Base-by-base conservation (phyloP, 306 rosid species). In the Lathyrus oleraceus region DNA sequence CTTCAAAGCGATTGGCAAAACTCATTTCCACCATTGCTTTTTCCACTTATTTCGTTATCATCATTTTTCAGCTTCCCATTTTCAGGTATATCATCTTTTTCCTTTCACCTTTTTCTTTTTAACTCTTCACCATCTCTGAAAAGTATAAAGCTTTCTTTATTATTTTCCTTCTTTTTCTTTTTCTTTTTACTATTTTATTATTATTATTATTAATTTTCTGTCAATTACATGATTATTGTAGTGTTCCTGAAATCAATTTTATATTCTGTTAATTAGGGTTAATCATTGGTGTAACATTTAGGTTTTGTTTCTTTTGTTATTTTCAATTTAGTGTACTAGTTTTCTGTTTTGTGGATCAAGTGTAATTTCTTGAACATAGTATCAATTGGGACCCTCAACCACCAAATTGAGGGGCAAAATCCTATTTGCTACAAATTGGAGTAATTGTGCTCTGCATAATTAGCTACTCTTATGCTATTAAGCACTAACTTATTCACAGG, bases 51-150 rank as follows among this genome's bases (percentile, higher is more conserved):
- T 91, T 91, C 75, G 65, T 86, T 5, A 40, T 90, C 79, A 84
- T 93, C 82, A 68, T 93, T 74, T 77, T 85, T 67, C 98, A 93
- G 80, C 58, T 90, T 64, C 98, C 96, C 63, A 82, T 93, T 81
- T 93, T 90, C 93, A 90, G 98, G 98, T 90, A 79, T 10, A n/a
- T 63, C 62, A 25, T 10, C 43, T 7, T 59, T 44, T 19, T 20
- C 17, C 51, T 71, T 32, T 16, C 23, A 42, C 25, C 36, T 3
- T 42, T 53, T 56, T 21, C 14, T 14, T 13, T 54, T 54, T 23
- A 12, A 45, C 52, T 5, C 17, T 45, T 45, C 20, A 45, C 52
- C n/a, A 1, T 45, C 8, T 45, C 20, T 7, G 4, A 47, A 47
- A 47, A 47, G 21, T 15, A 4, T 25, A 25, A 56, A 25, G 5